phyloP scores from a whole-genome alignment of 2,329 filamentous ascomycete species.

The Calonectria crousiana region DNA sequence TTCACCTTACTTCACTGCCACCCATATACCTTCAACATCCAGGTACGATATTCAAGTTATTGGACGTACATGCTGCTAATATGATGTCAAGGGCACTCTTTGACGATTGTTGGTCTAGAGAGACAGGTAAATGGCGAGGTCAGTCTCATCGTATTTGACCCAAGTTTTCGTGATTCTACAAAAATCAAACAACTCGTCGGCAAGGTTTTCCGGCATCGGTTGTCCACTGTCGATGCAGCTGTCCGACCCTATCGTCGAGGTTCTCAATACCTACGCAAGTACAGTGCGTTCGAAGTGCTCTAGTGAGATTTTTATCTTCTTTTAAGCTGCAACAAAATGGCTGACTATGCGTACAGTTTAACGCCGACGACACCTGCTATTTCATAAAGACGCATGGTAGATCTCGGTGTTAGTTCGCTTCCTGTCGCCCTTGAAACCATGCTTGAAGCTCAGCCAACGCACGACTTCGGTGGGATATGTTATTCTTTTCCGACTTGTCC shows the following conservation, averaged over 20 bases:
- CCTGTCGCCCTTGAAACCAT: slow-evolving; percentile 73
- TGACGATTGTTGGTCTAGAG: slow-evolving; percentile 91
- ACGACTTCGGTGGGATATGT: slow-evolving; percentile 89
- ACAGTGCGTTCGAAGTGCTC: slow-evolving; percentile 83
- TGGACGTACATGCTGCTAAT: slow-evolving; percentile 9
- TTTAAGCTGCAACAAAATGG: not conserved
- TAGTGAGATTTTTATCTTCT: slow-evolving; percentile 62
- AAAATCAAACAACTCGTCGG: slow-evolving; percentile 71
- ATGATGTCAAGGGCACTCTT: slow-evolving; percentile 76
- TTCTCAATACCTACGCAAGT: slow-evolving; percentile 74
- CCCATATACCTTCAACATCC: slow-evolving; percentile 93
- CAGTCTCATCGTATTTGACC: slow-evolving; percentile 89
- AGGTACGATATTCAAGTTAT: slow-evolving; percentile 55
- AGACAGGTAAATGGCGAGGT: slow-evolving; percentile 71
- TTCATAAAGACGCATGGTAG: not conserved
- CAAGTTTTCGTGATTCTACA: slow-evolving; percentile 79
- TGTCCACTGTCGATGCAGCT: slow-evolving; percentile 55
- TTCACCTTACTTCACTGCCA: slow-evolving; percentile 79
- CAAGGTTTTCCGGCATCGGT: slow-evolving; percentile 56
- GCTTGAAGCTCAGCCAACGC: slow-evolving; percentile 88
- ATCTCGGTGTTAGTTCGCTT: not conserved
- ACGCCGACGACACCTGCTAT: slow-evolving; percentile 2
- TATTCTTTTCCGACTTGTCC: slow-evolving; percentile 89
- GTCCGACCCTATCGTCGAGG: slow-evolving; percentile 82
- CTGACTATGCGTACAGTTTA: slow-evolving; percentile 6